phyloP scores from a whole-genome alignment of 371 early-diverging fungal species.

The Basidiobolus meristosporus region DNA sequence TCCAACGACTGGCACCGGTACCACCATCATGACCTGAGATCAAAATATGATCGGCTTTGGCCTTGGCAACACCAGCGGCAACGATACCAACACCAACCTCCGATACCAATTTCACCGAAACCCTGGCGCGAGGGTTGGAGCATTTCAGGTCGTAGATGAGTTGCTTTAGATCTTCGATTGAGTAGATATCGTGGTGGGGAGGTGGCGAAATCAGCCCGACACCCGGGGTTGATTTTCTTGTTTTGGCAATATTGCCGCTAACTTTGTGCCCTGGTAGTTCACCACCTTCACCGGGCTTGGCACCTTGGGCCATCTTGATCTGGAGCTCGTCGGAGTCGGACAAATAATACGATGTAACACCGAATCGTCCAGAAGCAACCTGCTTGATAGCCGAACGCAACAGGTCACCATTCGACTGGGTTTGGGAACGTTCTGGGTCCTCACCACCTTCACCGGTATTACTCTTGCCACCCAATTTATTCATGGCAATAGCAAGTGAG shows the following conservation, averaged over 20 bases:
- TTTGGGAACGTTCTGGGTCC: slow-evolving; percentile 62
- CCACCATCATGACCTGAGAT: slow-evolving; percentile 96
- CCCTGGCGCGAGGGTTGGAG: slow-evolving; percentile 73
- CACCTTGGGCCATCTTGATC: slow-evolving; percentile 98
- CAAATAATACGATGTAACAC: slow-evolving; percentile 86
- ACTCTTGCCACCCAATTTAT: slow-evolving; percentile 83
- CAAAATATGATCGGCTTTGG: slow-evolving; percentile 88
- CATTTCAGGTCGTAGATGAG: slow-evolving; percentile 92
- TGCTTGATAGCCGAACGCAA: slow-evolving; percentile 93
- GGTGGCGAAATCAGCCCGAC: slow-evolving; percentile 91
- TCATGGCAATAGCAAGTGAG: slow-evolving; percentile 87
- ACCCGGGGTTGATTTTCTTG: slow-evolving; percentile 88
- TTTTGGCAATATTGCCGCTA: slow-evolving; percentile 70
- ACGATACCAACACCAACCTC: slow-evolving; percentile 94
- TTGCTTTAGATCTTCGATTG: slow-evolving; percentile 92
- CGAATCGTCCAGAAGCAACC: slow-evolving; percentile 93
- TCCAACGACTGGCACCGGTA: slow-evolving; percentile 94
- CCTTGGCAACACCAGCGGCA: slow-evolving; percentile 93
- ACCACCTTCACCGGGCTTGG: slow-evolving; percentile 95
- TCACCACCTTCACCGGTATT: slow-evolving; percentile 98
- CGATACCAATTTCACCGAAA: slow-evolving; percentile 91
- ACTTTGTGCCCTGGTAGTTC: slow-evolving; percentile 74
- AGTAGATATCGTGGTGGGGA: slow-evolving; percentile 96
- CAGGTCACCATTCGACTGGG: slow-evolving; percentile 44
- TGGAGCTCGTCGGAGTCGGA: slow-evolving; percentile 88